Evolutionary conservation across 2,329 filamentous ascomycete species (phyloP).

Genomic region (Fusarium sp.): DNA sequence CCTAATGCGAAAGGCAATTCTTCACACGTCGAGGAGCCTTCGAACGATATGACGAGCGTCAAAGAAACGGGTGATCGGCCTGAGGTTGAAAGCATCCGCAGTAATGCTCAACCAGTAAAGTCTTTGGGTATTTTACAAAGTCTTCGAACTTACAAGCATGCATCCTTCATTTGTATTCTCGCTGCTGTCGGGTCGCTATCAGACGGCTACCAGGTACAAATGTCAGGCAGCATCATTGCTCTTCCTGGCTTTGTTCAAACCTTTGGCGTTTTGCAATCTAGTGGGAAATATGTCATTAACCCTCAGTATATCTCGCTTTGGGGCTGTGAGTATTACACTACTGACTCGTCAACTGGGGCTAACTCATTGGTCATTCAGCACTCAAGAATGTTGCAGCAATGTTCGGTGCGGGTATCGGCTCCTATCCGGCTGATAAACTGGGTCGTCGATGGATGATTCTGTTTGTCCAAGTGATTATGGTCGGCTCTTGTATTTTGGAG

Average conservation of each 20-base stretch:
- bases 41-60: no score
- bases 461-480: background rate
- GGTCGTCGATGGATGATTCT: conserved; percentile 5
- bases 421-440: conserved; percentile 1
- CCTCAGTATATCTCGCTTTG: conserved; percentile 28
- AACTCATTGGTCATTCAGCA: background rate
- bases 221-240: background rate
- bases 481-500: background rate
- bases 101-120: no score
- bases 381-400: background rate
- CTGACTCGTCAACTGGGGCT: background rate
- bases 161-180: no score
- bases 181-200: no score
- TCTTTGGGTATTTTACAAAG: no score
- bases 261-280: background rate
- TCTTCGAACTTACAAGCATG: no score
- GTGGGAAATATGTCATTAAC: conserved; percentile 2
- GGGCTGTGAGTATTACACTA: background rate
- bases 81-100: no score
- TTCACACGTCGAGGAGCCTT: no score
- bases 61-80: no score
- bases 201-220: no score
- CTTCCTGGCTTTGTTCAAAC: background rate
- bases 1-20: no score
- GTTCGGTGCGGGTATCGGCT: background rate